Conservation (phyloP, 352 stramenopile species). For the Phytophthora fragariaefolia region DNA sequence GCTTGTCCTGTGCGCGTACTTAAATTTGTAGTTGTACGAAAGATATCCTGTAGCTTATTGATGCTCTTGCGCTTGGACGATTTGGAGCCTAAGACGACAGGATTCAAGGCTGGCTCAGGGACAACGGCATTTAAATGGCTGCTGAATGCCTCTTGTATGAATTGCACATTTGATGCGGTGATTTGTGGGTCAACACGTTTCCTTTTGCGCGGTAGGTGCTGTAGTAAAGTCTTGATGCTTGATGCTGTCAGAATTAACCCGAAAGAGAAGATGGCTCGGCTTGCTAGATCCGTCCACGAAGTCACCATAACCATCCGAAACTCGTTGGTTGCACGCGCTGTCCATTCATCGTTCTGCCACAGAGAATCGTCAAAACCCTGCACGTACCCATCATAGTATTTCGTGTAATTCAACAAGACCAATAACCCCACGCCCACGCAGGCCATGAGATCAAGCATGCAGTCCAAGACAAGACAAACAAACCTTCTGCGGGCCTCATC, state of each 20-base stretch:
- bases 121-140: too few relatives aligned
- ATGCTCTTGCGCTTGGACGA: too few relatives aligned
- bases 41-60: too few relatives aligned
- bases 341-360: conserved; percentile 2
- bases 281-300: conserved; percentile 17
- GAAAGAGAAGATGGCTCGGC: conserved; percentile 12
- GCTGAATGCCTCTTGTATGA: too few relatives aligned
- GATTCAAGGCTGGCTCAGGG: too few relatives aligned
- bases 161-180: too few relatives aligned
- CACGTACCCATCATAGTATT: background rate
- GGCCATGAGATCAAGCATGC: conserved; percentile 8
- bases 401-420: conserved; percentile 6
- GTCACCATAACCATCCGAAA: conserved; percentile 21
- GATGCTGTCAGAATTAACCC: conserved; percentile 8
- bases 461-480: conserved; percentile 7
- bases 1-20: too few relatives aligned
- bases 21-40: too few relatives aligned
- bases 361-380: background rate
- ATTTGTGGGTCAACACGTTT: too few relatives aligned
- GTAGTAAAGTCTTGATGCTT: conserved; percentile 14
- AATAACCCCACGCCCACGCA: conserved; percentile 2
- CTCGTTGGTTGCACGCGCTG: conserved; percentile 16
- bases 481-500: conserved; percentile 5
- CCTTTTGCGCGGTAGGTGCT: background rate
- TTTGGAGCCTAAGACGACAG: too few relatives aligned